Evolutionary conservation across 305 asterid genomes (phyloP).

Genomic region (Fraxinus paxiana): DNA sequence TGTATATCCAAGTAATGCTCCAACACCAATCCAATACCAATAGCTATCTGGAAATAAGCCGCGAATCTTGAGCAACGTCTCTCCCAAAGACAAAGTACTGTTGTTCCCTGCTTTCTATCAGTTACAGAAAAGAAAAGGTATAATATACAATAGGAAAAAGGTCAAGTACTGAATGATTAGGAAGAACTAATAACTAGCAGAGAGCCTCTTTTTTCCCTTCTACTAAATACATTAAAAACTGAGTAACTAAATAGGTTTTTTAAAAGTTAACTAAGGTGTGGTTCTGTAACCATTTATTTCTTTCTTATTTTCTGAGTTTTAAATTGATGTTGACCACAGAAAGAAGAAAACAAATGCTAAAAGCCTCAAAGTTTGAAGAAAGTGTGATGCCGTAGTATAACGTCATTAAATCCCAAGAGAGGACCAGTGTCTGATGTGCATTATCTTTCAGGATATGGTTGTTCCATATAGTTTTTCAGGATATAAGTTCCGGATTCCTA

Average conservation of each 20-base stretch:
- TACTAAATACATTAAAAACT: neutral
- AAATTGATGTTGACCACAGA: neutral
- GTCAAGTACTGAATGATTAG: neutral
- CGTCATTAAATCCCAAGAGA: neutral
- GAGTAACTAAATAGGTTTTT: neutral
- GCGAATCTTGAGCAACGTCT: conserved; percentile 56
- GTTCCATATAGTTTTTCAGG: neutral
- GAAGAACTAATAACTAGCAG: neutral
- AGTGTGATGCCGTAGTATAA: neutral
- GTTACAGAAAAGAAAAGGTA: conserved; percentile 15
- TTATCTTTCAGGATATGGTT: neutral
- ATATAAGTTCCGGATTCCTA: neutral
- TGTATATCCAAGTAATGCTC: conserved; percentile 69
- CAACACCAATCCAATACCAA: conserved; percentile 85
- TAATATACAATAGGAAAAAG: conserved; percentile 8
- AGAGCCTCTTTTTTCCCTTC: neutral
- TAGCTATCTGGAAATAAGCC: conserved; percentile 60
- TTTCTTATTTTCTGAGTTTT: neutral
- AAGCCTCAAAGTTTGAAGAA: neutral
- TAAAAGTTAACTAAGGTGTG: neutral
- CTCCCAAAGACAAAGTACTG: conserved; percentile 52
- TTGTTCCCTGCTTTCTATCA: conserved; percentile 48
- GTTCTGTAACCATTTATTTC: neutral
- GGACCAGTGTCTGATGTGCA: neutral
- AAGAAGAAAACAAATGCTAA: neutral